Conservation (phyloP, 78 protist genomes). For the Dictyostelium discoideum region DNA sequence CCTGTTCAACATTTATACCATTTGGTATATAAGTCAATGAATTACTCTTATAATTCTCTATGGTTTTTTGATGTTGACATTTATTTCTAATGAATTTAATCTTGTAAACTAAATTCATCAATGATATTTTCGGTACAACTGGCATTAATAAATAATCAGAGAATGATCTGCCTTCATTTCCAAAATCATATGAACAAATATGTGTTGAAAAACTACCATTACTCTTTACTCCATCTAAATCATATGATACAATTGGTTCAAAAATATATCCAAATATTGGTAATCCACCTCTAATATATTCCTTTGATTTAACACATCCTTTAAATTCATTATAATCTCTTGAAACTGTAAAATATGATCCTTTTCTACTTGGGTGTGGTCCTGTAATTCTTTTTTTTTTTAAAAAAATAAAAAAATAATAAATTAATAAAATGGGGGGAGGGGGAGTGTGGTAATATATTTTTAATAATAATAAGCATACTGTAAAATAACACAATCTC, state of each 20-base stretch:
- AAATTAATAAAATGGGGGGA: background rate
- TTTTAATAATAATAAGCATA: background rate
- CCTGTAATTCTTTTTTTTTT: conserved; percentile 55
- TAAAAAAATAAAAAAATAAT: background rate
- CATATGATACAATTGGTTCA: conserved; percentile 37
- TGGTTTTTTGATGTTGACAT: background rate
- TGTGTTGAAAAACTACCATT: conserved; percentile 10
- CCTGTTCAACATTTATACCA: background rate
- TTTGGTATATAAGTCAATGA: background rate
- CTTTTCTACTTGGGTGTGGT: conserved; percentile 56
- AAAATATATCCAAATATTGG: conserved; percentile 24
- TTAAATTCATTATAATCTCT: background rate
- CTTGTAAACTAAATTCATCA: conserved; percentile 25
- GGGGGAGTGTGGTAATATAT: no score
- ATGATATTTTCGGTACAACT: conserved; percentile 24
- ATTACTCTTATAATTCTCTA: background rate
- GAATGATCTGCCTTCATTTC: background rate
- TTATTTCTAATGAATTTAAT: conserved; percentile 14
- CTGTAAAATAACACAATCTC: conserved; percentile 34
- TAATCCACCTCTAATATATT: conserved; percentile 23
- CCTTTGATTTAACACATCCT: background rate
- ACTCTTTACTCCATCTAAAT: background rate
- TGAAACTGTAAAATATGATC: conserved; percentile 26
- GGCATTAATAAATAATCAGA: conserved; percentile 31
- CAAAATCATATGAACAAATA: conserved; percentile 48